These are phyloP conservation scores for Trichosporon faecale DNA, from an alignment of 1,284 basidiomycete species.

Conservation along the genomic window DNA sequence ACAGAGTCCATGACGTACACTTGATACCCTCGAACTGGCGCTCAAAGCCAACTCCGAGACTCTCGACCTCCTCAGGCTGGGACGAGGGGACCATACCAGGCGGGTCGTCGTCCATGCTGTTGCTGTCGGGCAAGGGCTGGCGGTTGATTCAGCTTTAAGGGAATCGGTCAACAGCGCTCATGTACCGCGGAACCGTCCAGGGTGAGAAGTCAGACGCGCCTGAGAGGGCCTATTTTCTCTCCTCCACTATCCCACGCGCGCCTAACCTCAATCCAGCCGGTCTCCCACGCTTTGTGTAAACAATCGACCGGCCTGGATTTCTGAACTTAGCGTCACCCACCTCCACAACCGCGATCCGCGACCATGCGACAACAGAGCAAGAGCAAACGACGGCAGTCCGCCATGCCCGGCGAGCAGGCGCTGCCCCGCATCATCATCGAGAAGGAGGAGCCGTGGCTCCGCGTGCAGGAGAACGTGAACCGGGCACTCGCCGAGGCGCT, in stretches of 20 bases:
- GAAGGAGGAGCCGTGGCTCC: constrained; percentile 44
- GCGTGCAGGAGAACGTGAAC: constrained; percentile 41
- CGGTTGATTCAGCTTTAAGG: not conserved
- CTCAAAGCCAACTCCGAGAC: constrained; percentile 18
- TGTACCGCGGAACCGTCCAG: not conserved
- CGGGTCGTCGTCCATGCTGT: not conserved
- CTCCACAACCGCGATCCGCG: not conserved
- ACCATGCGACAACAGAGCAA: constrained; percentile 6
- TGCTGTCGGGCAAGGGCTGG: not conserved
- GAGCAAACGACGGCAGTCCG: not conserved
- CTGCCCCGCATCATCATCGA: constrained; percentile 37
- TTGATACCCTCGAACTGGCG: constrained; percentile 14
- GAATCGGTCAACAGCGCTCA: not conserved
- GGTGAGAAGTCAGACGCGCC: constrained; percentile 7
- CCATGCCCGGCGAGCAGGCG: constrained; percentile 6
- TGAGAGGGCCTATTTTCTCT: not conserved
- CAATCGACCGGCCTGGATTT: not conserved
- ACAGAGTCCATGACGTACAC: constrained; percentile 8
- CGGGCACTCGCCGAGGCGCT: constrained; percentile 28
- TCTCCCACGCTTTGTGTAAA: constrained; percentile 3
- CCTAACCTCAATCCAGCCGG: not conserved
- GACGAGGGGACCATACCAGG: constrained; percentile 4
- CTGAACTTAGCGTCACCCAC: not conserved
- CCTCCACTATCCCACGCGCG: not conserved
- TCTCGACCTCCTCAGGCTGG: constrained; percentile 16